phyloP scores from a whole-genome alignment of 306 rosid genomes.

The Rosa rugosa region DNA sequence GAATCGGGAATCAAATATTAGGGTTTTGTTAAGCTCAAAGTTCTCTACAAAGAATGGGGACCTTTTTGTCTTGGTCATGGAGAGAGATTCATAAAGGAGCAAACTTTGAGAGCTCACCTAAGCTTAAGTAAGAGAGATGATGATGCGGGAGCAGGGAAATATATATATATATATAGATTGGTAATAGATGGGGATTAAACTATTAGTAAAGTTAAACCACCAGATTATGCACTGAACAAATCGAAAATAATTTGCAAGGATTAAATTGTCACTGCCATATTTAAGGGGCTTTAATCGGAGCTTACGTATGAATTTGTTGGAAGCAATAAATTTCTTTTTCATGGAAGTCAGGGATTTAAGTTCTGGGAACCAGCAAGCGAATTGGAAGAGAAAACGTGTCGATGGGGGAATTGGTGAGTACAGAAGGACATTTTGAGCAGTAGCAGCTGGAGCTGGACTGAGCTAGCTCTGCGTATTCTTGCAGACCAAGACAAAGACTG shows the following conservation, averaged over 20 bases:
- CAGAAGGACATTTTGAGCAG: background rate
- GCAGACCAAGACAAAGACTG: background rate
- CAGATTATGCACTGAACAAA: background rate
- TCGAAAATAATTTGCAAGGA: background rate
- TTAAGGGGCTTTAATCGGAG: background rate
- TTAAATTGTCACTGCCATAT: background rate
- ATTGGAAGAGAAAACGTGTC: background rate
- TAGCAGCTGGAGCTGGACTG: background rate
- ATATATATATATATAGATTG: background rate
- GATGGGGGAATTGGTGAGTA: background rate
- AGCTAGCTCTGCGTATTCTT: background rate
- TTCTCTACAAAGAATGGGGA: background rate
- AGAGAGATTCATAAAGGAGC: background rate
- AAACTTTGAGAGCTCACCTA: background rate
- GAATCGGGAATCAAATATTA: slow-evolving; percentile 27
- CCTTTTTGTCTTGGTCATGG: slow-evolving; percentile 3
- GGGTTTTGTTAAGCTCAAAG: slow-evolving; percentile 38
- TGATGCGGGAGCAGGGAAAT: background rate
- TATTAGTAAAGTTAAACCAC: background rate
- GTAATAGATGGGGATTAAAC: background rate
- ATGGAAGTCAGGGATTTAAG: slow-evolving; percentile 1
- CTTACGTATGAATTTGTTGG: background rate
- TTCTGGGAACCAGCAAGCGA: background rate
- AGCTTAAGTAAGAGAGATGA: background rate
- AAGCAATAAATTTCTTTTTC: background rate